These are phyloP conservation scores for Jasminum sambac DNA, from an alignment of 257 asterid species.

Conservation along the genomic window DNA sequence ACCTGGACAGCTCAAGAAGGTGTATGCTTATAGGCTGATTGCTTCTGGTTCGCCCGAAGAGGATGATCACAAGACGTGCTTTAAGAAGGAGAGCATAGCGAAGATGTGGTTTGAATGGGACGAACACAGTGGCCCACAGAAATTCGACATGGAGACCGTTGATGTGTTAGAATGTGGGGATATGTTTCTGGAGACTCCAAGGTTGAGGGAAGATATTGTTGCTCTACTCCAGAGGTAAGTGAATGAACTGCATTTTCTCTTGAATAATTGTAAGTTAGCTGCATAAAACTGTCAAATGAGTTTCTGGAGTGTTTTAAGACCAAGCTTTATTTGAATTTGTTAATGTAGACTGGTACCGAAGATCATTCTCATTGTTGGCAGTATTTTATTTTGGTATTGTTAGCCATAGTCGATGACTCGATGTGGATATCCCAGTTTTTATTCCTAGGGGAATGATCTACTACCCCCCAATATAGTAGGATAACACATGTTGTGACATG, in stretches of 20 bases:
- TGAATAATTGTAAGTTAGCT: background rate
- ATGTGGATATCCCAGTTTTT: no score
- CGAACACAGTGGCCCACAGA: constrained; percentile 50
- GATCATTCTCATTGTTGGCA: background rate
- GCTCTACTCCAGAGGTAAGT: constrained; percentile 57
- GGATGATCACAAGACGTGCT: constrained; percentile 84
- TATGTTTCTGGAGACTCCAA: constrained; percentile 57
- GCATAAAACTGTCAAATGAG: background rate
- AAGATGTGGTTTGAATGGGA: constrained; percentile 99
- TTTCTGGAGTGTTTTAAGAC: constrained; percentile 16
- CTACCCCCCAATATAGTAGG: no score
- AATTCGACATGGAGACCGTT: constrained; percentile 68
- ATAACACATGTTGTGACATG: no score
- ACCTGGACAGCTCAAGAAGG: constrained; percentile 92
- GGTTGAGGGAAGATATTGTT: constrained; percentile 62
- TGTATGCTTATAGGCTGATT: constrained; percentile 67
- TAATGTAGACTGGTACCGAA: constrained; percentile 21
- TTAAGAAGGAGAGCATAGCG: constrained; percentile 82
- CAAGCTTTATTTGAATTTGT: constrained; percentile 56
- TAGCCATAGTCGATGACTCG: no score
- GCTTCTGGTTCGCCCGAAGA: constrained; percentile 78
- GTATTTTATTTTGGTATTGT: no score
- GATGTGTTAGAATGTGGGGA: constrained; percentile 60
- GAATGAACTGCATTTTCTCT: background rate
- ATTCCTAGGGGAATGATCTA: no score